These are phyloP conservation scores for Mycena vulgaris DNA, from an alignment of 768 basidiomycete species.

Conservation along the genomic window DNA sequence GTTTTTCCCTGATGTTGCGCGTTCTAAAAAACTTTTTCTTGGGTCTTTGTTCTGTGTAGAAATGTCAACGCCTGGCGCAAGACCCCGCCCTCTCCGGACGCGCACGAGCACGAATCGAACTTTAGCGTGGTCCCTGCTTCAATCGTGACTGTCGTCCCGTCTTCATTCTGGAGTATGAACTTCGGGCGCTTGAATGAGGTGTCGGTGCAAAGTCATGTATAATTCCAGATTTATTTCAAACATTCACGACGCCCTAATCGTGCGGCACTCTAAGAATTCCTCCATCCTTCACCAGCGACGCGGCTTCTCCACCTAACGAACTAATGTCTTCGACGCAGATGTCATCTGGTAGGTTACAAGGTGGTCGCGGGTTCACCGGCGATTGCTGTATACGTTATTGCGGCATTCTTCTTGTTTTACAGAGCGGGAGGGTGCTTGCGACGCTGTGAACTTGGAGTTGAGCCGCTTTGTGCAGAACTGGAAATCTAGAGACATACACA, in stretches of 20 bases:
- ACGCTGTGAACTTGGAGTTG: constrained; percentile 1
- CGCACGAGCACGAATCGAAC: too few species aligned
- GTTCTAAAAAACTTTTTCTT: too few species aligned
- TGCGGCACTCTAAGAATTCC: constrained; percentile 18
- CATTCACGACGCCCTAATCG: background rate
- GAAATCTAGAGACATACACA: background rate
- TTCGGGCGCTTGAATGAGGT: too few species aligned
- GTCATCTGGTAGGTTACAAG: constrained; percentile 8
- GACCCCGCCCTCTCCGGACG: too few species aligned
- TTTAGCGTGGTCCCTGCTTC: too few species aligned
- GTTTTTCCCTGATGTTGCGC: too few species aligned
- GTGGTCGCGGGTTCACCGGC: constrained; percentile 19
- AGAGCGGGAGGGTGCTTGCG: constrained; percentile 22
- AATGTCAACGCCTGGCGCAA: too few species aligned
- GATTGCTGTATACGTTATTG: constrained; percentile 20
- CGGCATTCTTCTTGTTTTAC: constrained; percentile 18
- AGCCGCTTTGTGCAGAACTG: background rate
- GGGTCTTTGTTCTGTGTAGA: too few species aligned
- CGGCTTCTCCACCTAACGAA: constrained; percentile 19
- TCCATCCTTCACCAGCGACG: constrained; percentile 15
- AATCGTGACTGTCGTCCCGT: too few species aligned
- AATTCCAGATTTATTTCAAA: too few species aligned
- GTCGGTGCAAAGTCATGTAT: too few species aligned
- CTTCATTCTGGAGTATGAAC: too few species aligned
- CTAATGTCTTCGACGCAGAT: constrained; percentile 22